Evolutionary conservation across 192 early-diverging fungal genomes (phyloP).

Genomic region (Umbelopsis ramanniana): DNA sequence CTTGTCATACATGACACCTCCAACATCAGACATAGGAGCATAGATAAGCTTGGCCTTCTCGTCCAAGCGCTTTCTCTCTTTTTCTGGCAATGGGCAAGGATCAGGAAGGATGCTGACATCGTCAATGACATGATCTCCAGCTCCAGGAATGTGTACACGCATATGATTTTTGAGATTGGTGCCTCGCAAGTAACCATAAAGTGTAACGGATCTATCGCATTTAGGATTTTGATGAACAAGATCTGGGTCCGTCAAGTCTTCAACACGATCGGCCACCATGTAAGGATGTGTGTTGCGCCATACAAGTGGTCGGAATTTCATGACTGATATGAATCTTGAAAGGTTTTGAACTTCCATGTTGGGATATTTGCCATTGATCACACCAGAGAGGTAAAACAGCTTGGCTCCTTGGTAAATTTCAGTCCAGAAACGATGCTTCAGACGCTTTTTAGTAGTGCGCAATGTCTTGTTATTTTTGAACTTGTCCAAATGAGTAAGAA

Average conservation of each 20-base stretch:
- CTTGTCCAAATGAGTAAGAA: constrained; percentile 94
- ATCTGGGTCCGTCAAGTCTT: constrained; percentile 96
- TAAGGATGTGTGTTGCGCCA: constrained; percentile 99
- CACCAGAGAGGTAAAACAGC: constrained; percentile 95
- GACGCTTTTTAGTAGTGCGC: constrained; percentile 85
- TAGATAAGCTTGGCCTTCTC: constrained; percentile 97
- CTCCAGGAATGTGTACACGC: constrained; percentile 96
- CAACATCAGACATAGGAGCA: constrained; percentile 98
- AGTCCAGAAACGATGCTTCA: constrained; percentile 99
- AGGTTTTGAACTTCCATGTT: constrained; percentile 95
- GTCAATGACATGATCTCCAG: constrained; percentile 82
- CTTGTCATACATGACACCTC: constrained; percentile 98
- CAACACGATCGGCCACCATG: constrained; percentile 93
- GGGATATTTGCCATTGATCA: constrained; percentile 92
- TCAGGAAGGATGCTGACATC: constrained; percentile 83
- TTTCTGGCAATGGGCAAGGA: constrained; percentile 97
- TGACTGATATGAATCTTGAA: constrained; percentile 96
- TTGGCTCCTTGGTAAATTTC: constrained; percentile 99
- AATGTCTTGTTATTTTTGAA: constrained; percentile 94
- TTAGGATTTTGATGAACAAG: constrained; percentile 78
- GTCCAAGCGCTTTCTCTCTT: constrained; percentile 84
- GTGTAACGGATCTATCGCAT: constrained; percentile 88
- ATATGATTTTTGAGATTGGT: constrained; percentile 88
- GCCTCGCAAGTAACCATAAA: constrained; percentile 96
- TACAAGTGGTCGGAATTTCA: constrained; percentile 95